phyloP scores from a whole-genome alignment of 495 filamentous ascomycete genomes.

The Aspergillus hancockii region DNA sequence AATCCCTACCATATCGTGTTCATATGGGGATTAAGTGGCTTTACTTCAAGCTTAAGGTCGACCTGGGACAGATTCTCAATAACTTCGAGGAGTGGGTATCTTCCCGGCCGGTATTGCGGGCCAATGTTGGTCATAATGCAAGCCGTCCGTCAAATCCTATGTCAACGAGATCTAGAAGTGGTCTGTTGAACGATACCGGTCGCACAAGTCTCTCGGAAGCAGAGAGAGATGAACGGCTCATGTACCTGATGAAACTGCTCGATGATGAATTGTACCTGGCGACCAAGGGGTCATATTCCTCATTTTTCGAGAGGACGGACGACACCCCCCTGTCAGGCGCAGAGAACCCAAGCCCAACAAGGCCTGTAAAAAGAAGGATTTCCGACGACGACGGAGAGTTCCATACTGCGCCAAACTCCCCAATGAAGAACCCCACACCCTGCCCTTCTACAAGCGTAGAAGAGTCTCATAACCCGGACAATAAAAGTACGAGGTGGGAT shows the following conservation, averaged over 20 bases:
- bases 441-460: conserved; percentile 10
- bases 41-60: conserved; percentile 20
- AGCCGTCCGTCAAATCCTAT: conserved; percentile 8
- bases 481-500: background rate
- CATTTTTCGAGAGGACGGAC: background rate
- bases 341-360: background rate
- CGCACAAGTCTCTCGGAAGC: conserved; percentile 7
- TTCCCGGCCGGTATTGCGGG: conserved; percentile 1
- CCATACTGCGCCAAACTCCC: conserved; percentile 44
- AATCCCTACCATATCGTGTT: conserved; percentile 12
- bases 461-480: conserved; percentile 13
- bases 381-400: conserved; percentile 37
- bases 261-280: conserved; percentile 32
- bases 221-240: conserved; percentile 24
- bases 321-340: background rate
- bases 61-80: conserved; percentile 20
- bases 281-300: conserved; percentile 15
- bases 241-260: conserved; percentile 29
- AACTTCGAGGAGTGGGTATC: conserved; percentile 33
- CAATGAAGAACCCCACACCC: conserved; percentile 19
- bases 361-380: conserved; percentile 27
- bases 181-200: background rate
- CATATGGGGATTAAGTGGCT: conserved; percentile 21
- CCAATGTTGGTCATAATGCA: background rate
- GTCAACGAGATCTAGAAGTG: background rate